Base-by-base conservation (phyloP, 169 alveolate species). In the Cryptosporidium ubiquitum region DNA sequence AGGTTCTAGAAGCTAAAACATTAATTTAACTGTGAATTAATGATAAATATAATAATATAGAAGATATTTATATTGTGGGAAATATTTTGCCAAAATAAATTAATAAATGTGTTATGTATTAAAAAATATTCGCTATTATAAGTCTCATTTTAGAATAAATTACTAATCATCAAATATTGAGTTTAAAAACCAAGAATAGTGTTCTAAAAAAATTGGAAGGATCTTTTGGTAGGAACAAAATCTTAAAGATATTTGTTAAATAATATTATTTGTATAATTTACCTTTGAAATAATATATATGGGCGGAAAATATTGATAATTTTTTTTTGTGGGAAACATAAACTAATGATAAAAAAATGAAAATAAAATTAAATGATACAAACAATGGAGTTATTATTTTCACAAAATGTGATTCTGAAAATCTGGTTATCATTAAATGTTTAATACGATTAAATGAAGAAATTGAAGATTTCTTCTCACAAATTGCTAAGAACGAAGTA, bases 371-470 rank as follows among this genome's bases (percentile, higher is more conserved):
- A 20, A 66, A 10, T 26, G 1, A 33, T 66, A 31, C 26, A 66
- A 31, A 61, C 37, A 1, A 49, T 64, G 89, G 73, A 12, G 33
- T 20, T 31, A 2, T 79, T 61, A 60, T 79, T 5, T 37, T 79
- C 51, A 61, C 89, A 18, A 29, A 57, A 79, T 18, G 49, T 6
- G 55, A 37, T 18, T 35, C 47, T 5, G 66, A 79, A 3, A 51
- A 66, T 5, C 7, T 14, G 29, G 64, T 79, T 23, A 37, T 61
- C 3, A 64, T 61, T 3, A 60, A 47, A 35, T 79, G 35, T 3
- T 39, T 79, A 5, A 39, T 79, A 3, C 33, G 40, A 58, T 20
- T 79, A 44, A 35, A 39, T 16, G 29, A 58, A 44, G 64, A 60
- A 0, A n/a, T 79, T 29, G 75, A 37, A 29, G 6, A 23, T 29